Conservation (phyloP, 495 filamentous ascomycete genomes). For the Neohortaea acidophila region DNA sequence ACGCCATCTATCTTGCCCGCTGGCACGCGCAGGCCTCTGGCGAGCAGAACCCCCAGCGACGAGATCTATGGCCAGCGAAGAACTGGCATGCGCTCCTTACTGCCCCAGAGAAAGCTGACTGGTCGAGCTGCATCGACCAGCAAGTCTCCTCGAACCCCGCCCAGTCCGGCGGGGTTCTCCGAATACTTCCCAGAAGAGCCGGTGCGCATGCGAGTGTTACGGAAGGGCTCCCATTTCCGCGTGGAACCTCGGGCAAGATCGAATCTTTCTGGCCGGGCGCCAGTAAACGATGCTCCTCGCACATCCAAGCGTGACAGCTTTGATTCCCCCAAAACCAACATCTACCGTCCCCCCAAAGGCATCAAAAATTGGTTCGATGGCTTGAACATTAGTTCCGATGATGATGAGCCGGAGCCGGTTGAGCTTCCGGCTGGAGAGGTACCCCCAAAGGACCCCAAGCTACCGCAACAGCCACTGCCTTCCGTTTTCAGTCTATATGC, state of each 20-base stretch:
- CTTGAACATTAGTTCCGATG: constrained; percentile 24
- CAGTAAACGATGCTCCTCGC: constrained; percentile 12
- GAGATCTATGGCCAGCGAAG: constrained; percentile 7
- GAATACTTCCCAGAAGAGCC: constrained; percentile 19
- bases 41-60: constrained; percentile 3
- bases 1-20: background rate
- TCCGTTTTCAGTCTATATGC: too few relatives aligned
- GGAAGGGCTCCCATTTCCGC: too few relatives aligned
- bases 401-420: constrained; percentile 17
- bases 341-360: constrained; percentile 27
- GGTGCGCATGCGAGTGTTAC: constrained; percentile 4
- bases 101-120: constrained; percentile 18
- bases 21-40: background rate
- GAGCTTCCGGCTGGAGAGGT: constrained; percentile 1
- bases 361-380: constrained; percentile 33
- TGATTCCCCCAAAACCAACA: constrained; percentile 27
- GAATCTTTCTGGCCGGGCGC: too few relatives aligned
- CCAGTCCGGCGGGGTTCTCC: constrained; percentile 17
- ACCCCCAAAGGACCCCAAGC: background rate
- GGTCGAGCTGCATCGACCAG: constrained; percentile 6
- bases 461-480: background rate
- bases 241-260: too few relatives aligned
- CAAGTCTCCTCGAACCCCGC: constrained; percentile 22
- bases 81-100: constrained; percentile 23
- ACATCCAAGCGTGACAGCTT: constrained; percentile 22